phyloP scores from a whole-genome alignment of 768 basidiomycete genomes.

The Hypsizygus marmoreus region DNA sequence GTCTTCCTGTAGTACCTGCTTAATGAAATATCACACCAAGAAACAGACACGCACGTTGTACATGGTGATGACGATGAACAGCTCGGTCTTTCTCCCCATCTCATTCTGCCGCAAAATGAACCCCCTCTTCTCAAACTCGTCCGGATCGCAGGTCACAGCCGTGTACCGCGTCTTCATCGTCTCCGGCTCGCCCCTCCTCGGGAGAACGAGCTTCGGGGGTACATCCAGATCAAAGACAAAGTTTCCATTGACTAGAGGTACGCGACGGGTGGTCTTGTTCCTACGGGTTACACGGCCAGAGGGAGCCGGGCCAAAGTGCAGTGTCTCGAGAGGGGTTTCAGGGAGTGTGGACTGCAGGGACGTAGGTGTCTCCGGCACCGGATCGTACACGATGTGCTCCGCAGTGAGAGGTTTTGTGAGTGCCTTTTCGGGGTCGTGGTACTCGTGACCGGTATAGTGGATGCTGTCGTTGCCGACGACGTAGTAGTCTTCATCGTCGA shows the following conservation, averaged over 20 bases:
- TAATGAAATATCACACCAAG: constrained; percentile 1
- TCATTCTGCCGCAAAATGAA: constrained; percentile 87
- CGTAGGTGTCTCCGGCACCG: constrained; percentile 43
- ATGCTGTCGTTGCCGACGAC: constrained; percentile 56
- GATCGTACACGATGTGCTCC: constrained; percentile 40
- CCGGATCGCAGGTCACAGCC: constrained; percentile 92
- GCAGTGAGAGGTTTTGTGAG: constrained; percentile 24
- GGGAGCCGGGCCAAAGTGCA: constrained; percentile 89
- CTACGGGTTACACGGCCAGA: constrained; percentile 75
- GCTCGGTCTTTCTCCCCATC: constrained; percentile 76
- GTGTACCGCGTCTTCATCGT: constrained; percentile 78
- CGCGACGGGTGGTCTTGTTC: constrained; percentile 75
- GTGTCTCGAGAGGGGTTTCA: constrained; percentile 62
- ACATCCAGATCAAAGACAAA: constrained; percentile 83
- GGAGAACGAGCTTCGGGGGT: constrained; percentile 81
- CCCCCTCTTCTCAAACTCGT: constrained; percentile 83
- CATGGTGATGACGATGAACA: constrained; percentile 96
- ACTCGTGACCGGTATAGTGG: constrained; percentile 51
- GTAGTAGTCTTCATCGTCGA: constrained; percentile 72
- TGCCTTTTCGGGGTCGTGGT: constrained; percentile 45
- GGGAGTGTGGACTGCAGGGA: constrained; percentile 42
- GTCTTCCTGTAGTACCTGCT: constrained; percentile 58
- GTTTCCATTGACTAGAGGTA: constrained; percentile 86
- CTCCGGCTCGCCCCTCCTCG: constrained; percentile 69
- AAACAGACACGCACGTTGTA: constrained; percentile 70